A percentile compares a stretch with the other conserved stretches of the same genome.
These are phyloP conservation scores for Daedaleopsis sinensis DNA, from an alignment of 768 basidiomycete genomes.

Conservation along the genomic window DNA sequence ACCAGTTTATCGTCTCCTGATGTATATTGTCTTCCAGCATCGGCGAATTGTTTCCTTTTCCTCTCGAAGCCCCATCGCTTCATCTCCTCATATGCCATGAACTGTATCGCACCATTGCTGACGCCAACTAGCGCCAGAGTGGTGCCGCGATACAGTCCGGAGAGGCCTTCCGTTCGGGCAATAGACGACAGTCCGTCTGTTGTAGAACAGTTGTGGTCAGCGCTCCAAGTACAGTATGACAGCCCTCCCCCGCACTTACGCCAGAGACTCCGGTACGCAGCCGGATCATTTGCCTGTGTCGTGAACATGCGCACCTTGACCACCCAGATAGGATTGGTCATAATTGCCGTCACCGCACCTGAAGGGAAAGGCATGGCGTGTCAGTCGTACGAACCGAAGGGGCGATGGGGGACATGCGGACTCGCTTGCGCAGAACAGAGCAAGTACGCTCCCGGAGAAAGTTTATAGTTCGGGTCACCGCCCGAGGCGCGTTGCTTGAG, in stretches of 20 bases:
- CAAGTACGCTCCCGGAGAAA: slow-evolving; percentile 81
- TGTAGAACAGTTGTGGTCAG: background rate
- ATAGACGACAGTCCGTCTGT: slow-evolving; percentile 77
- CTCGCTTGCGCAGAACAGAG: slow-evolving; percentile 95
- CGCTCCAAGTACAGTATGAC: background rate
- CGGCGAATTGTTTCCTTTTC: slow-evolving; percentile 65
- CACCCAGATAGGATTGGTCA: slow-evolving; percentile 98
- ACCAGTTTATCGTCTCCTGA: slow-evolving; percentile 86
- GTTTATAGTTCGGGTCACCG: slow-evolving; percentile 62
- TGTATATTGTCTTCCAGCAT: slow-evolving; percentile 65
- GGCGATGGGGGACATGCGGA: slow-evolving; percentile 51
- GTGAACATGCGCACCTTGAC: slow-evolving; percentile 98
- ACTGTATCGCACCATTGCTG: slow-evolving; percentile 93
- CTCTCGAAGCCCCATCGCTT: slow-evolving; percentile 86
- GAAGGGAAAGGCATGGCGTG: slow-evolving; percentile 11
- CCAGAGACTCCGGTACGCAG: slow-evolving; percentile 79
- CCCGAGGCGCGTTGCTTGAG: slow-evolving; percentile 80
- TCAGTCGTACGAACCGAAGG: slow-evolving; percentile 10
- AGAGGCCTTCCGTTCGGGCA: slow-evolving; percentile 69
- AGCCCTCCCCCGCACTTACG: slow-evolving; percentile 47
- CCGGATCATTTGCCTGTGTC: slow-evolving; percentile 63
- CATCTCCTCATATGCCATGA: slow-evolving; percentile 96
- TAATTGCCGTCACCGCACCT: slow-evolving; percentile 92
- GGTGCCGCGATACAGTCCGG: slow-evolving; percentile 88
- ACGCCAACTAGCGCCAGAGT: slow-evolving; percentile 89